Evolutionary conservation across 805 yeast species (phyloP).

Genomic region (Myxozyma nipponensis): DNA sequence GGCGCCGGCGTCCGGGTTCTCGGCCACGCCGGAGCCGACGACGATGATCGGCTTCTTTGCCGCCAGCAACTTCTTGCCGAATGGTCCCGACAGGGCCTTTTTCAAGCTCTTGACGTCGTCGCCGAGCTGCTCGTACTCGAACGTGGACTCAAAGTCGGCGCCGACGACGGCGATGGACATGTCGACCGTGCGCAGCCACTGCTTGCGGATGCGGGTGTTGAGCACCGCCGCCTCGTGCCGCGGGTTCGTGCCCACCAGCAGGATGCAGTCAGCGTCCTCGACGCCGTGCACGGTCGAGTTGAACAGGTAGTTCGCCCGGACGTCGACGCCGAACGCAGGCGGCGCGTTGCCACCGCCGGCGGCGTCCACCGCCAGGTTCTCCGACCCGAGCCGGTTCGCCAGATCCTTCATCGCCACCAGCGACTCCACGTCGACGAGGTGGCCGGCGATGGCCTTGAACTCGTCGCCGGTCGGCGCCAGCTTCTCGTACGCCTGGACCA

Average conservation of each 20-base stretch:
- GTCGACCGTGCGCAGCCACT: conserved; percentile 62
- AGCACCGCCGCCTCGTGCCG: conserved; percentile 87
- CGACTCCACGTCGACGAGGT: conserved; percentile 76
- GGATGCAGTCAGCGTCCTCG: conserved; percentile 76
- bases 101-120: conserved; percentile 52
- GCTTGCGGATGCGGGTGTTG: conserved; percentile 77
- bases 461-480: conserved; percentile 63
- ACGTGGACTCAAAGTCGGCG: conserved; percentile 72
- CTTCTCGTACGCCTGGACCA: conserved; percentile 57
- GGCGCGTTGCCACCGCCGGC: conserved; percentile 50
- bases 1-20: conserved; percentile 59
- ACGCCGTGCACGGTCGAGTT: conserved; percentile 75
- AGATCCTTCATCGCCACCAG: conserved; percentile 79
- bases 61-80: conserved; percentile 60
- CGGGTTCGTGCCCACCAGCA: conserved; percentile 82
- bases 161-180: conserved; percentile 68
- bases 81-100: conserved; percentile 59
- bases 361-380: conserved; percentile 71
- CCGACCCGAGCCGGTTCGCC: conserved; percentile 71
- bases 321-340: conserved; percentile 64
- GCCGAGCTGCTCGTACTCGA: conserved; percentile 62
- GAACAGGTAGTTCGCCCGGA: conserved; percentile 75
- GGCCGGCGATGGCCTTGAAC: conserved; percentile 77
- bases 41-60: conserved; percentile 76
- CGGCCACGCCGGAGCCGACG: conserved; percentile 75